phyloP scores from a whole-genome alignment of 768 basidiomycete species.

The Tylopilus sp. region DNA sequence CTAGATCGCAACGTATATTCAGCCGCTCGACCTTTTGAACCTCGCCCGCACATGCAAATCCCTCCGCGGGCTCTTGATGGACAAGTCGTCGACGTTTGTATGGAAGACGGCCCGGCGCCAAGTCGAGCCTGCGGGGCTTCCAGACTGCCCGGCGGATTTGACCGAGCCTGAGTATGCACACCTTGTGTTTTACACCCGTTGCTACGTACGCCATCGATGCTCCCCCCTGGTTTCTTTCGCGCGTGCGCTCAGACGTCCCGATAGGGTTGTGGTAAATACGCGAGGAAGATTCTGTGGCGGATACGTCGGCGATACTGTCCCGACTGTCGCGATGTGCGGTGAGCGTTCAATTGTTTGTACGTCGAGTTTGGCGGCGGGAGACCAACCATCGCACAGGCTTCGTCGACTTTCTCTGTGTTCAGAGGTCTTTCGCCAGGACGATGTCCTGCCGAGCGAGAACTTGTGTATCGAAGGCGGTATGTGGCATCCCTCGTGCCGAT shows the following conservation, averaged over 20 bases:
- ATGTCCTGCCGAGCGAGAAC: not conserved
- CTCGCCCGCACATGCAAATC: not conserved
- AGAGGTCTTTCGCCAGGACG: not conserved
- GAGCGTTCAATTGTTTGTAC: not conserved
- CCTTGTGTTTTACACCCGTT: slow-evolving; percentile 34
- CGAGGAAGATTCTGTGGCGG: slow-evolving; percentile 5
- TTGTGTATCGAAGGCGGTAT: not conserved
- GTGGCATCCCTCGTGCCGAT: not conserved
- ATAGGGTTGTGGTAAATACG: slow-evolving; percentile 9
- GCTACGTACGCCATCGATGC: slow-evolving; percentile 4
- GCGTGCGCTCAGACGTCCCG: too few species aligned
- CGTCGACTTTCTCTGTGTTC: not conserved
- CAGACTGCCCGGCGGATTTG: slow-evolving; percentile 14
- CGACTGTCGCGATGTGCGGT: not conserved
- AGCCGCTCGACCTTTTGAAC: not conserved
- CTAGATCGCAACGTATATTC: not conserved
- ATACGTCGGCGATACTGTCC: slow-evolving; percentile 1
- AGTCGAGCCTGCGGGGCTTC: slow-evolving; percentile 31
- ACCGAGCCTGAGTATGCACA: slow-evolving; percentile 43
- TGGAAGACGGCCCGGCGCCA: slow-evolving; percentile 28
- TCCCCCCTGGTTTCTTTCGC: too few species aligned
- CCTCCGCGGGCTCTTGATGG: slow-evolving; percentile 27
- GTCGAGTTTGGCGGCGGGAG: too few species aligned
- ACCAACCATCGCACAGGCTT: not conserved
- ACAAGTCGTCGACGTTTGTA: slow-evolving; percentile 25